Conservation (phyloP, 805 yeast genomes). For the Wickerhamiella australiensis region DNA sequence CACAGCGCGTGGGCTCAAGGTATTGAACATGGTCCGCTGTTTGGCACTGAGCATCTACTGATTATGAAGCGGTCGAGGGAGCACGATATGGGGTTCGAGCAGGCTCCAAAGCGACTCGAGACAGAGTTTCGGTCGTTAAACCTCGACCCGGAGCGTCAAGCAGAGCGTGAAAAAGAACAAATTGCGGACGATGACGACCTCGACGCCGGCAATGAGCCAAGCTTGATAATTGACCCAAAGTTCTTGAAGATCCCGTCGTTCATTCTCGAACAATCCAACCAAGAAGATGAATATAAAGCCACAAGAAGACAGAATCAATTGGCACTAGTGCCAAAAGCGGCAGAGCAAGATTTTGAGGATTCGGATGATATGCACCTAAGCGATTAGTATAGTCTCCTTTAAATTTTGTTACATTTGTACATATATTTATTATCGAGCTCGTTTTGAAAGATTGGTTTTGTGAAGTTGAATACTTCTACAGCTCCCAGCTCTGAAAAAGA, state of each 20-base stretch:
- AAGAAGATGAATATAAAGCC: not conserved
- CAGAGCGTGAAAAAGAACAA: not conserved
- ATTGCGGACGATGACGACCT: not conserved
- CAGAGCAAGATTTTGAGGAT: not conserved
- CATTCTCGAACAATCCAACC: not conserved
- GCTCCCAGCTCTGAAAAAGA: too few species aligned
- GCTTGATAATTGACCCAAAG: slow-evolving; percentile 3
- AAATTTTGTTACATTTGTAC: not conserved
- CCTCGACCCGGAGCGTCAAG: not conserved
- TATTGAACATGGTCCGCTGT: not conserved
- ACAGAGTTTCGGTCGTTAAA: not conserved
- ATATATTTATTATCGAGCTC: not conserved
- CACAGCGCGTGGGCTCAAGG: not conserved
- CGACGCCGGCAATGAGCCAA: not conserved
- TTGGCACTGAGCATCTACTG: slow-evolving; percentile 4
- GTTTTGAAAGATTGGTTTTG: too few species aligned
- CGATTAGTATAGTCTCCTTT: not conserved
- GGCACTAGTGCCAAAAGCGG: not conserved
- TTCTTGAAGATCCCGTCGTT: slow-evolving; percentile 2
- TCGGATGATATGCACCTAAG: not conserved
- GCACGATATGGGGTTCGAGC: slow-evolving; percentile 2
- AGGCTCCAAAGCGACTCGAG: slow-evolving; percentile 9
- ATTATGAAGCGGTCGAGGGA: slow-evolving; percentile 8
- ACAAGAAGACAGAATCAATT: not conserved
- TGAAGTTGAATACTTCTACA: too few species aligned